These are phyloP conservation scores for Microstegium vimineum DNA, from an alignment of 176 grass and related monocot species.

Conservation along the genomic window DNA sequence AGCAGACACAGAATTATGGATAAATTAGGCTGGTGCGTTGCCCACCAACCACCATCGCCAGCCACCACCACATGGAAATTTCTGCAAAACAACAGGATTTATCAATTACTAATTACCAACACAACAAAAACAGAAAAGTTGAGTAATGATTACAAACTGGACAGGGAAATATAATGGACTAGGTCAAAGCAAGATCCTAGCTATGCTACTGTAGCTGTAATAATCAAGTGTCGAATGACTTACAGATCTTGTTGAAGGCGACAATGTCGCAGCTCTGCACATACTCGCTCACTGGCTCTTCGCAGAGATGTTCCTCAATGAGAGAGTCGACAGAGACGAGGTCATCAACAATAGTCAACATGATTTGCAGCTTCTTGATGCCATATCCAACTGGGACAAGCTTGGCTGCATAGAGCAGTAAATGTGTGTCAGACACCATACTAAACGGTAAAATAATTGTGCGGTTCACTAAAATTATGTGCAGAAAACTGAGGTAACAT, in stretches of 20 bases:
- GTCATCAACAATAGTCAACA: constrained; percentile 96
- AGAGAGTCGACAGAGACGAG: constrained; percentile 84
- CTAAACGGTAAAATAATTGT: background rate
- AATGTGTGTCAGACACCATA: too few relatives aligned
- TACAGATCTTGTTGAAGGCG: constrained; percentile 97
- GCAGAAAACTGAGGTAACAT: constrained; percentile 33
- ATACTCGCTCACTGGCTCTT: constrained; percentile 60
- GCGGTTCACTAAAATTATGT: background rate
- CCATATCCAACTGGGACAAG: constrained; percentile 92
- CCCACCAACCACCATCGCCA: background rate
- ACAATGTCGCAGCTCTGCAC: constrained; percentile 99
- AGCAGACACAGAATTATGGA: background rate
- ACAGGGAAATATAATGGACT: too few relatives aligned
- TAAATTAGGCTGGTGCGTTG: background rate
- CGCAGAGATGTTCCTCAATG: constrained; percentile 54
- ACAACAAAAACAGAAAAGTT: background rate
- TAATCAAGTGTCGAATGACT: background rate
- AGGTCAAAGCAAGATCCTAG: background rate
- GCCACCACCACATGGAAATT: background rate
- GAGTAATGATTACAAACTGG: background rate
- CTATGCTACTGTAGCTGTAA: background rate
- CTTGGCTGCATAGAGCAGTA: constrained; percentile 51
- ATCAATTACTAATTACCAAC: background rate
- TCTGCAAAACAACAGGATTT: background rate
- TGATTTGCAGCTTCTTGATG: constrained; percentile 97